Percentiles rank a stretch among this genome's conserved stretches.
Conservation (phyloP, 495 filamentous ascomycete genomes). For the Talaromyces trachyspermus region DNA sequence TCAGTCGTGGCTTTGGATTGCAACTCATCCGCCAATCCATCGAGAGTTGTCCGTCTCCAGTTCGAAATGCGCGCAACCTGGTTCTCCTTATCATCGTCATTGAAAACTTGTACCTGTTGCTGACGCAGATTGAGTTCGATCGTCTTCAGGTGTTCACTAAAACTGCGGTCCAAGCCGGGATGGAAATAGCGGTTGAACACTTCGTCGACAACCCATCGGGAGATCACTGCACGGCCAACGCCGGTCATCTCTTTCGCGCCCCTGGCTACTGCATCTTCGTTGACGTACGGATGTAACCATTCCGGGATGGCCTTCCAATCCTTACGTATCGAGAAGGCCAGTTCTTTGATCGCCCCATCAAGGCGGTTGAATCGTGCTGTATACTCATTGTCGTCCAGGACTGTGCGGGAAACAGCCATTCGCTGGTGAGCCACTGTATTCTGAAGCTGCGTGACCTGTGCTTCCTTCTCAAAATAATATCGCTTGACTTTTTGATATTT, state of each 20-base stretch:
- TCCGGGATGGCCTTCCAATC: slow-evolving; percentile 74
- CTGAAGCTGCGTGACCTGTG: slow-evolving; percentile 89
- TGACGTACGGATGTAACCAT: slow-evolving; percentile 74
- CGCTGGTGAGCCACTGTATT: slow-evolving; percentile 94
- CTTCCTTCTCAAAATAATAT: slow-evolving; percentile 92
- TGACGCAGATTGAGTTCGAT: slow-evolving; percentile 87
- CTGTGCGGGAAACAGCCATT: slow-evolving; percentile 87
- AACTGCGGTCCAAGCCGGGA: slow-evolving; percentile 64
- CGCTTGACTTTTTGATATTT: slow-evolving; percentile 98
- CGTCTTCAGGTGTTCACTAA: slow-evolving; percentile 71
- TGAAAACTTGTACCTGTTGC: slow-evolving; percentile 57
- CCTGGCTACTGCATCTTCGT: slow-evolving; percentile 68
- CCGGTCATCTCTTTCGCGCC: slow-evolving; percentile 97
- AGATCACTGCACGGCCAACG: slow-evolving; percentile 84
- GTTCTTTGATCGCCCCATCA: slow-evolving; percentile 89
- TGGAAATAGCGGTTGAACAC: slow-evolving; percentile 90
- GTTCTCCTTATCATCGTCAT: slow-evolving; percentile 83
- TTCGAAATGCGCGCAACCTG: slow-evolving; percentile 79
- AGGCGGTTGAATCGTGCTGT: slow-evolving; percentile 81
- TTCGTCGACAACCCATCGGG: slow-evolving; percentile 85
- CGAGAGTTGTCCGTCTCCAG: slow-evolving; percentile 90
- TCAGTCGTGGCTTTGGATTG: slow-evolving; percentile 55
- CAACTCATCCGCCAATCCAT: slow-evolving; percentile 72
- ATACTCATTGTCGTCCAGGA: slow-evolving; percentile 95
- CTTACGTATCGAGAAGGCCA: slow-evolving; percentile 91